Conservation (phyloP, 805 yeast genomes). For the Kazachstania martiniae region DNA sequence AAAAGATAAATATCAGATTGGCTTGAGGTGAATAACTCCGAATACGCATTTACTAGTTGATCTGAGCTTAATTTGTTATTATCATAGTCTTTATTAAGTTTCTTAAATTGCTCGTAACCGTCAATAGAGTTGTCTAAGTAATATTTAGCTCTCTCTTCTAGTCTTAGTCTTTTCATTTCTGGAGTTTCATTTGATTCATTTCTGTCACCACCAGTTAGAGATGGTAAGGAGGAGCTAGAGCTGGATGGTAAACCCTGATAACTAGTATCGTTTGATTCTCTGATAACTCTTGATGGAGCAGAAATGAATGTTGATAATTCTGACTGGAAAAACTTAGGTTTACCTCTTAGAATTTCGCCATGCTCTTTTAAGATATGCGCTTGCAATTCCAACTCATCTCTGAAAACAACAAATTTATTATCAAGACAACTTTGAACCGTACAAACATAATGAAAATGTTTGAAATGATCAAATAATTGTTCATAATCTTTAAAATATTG, state of each 20-base stretch:
- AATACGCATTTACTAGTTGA: conserved; percentile 38
- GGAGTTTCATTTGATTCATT: conserved; percentile 19
- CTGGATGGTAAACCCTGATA: not conserved
- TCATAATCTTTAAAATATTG: conserved; percentile 73
- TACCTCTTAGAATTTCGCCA: conserved; percentile 22
- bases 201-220: not conserved
- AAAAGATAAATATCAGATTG: conserved; percentile 45
- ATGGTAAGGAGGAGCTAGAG: conserved; percentile 2
- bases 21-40: conserved; percentile 35
- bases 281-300: conserved; percentile 21
- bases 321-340: conserved; percentile 37
- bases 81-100: conserved; percentile 38
- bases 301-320: conserved; percentile 51
- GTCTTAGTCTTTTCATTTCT: conserved; percentile 45
- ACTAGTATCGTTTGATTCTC: conserved; percentile 8
- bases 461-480: conserved; percentile 65
- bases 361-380: conserved; percentile 86
- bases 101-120: conserved; percentile 38
- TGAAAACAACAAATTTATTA: conserved; percentile 83
- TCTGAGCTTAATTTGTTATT: conserved; percentile 36
- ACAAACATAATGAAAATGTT: conserved; percentile 64
- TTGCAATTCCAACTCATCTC: conserved; percentile 72
- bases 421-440: conserved; percentile 70
- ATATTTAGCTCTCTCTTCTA: conserved; percentile 80
- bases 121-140: conserved; percentile 47